Evolutionary conservation across 805 yeast genomes (phyloP).

Genomic region (Candida pseudofarinosa): DNA sequence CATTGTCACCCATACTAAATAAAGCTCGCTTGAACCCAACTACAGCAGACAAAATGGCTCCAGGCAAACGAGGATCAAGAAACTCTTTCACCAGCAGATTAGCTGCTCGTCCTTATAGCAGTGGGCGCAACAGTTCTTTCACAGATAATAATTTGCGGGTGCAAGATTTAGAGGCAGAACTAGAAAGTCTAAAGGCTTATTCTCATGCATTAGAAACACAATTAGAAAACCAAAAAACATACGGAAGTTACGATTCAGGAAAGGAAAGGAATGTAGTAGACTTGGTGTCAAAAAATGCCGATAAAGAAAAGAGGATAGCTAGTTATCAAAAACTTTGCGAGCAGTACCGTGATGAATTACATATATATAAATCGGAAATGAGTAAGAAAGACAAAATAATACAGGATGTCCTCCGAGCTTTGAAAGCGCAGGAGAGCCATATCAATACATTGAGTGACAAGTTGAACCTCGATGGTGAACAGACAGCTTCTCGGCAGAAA

Average conservation of each 20-base stretch:
- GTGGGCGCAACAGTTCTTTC: background rate
- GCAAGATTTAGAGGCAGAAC: conserved; percentile 15
- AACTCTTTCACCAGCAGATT: background rate
- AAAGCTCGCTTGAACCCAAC: background rate
- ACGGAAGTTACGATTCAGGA: background rate
- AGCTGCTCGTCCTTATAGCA: background rate
- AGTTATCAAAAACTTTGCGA: conserved; percentile 16
- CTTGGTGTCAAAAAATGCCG: conserved; percentile 11
- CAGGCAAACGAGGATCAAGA: background rate
- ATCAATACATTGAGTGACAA: conserved; percentile 14
- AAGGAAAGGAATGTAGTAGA: conserved; percentile 8
- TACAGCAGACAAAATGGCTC: conserved; percentile 7
- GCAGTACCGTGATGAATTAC: conserved; percentile 12
- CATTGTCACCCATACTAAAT: conserved; percentile 6
- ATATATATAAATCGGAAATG: conserved; percentile 9
- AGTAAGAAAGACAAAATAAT: conserved; percentile 13
- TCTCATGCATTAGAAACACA: conserved; percentile 13
- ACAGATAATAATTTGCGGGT: conserved; percentile 4
- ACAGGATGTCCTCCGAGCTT: conserved; percentile 16
- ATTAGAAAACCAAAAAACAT: conserved; percentile 1
- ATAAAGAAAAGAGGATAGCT: conserved; percentile 15
- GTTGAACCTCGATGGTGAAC: conserved; percentile 8
- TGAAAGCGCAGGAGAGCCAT: background rate
- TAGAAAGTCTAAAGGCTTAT: conserved; percentile 14
- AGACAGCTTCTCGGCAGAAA: background rate